phyloP scores from a whole-genome alignment of 805 yeast species.

The Metschnikowia henanensis region DNA sequence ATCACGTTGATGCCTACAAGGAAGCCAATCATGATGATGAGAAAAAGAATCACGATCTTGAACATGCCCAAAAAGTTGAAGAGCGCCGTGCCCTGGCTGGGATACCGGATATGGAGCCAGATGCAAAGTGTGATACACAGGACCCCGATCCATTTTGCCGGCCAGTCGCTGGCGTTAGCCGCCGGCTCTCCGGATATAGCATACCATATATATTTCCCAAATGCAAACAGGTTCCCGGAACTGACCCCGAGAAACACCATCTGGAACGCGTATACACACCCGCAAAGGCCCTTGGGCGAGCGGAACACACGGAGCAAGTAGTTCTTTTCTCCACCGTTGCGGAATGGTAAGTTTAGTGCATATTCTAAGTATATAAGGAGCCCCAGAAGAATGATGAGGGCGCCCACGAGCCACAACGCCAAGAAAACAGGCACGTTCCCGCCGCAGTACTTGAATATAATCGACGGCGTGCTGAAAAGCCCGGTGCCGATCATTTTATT shows the following conservation, averaged over 20 bases:
- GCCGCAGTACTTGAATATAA: slow-evolving; percentile 52
- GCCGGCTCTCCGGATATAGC: slow-evolving; percentile 30
- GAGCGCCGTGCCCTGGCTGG: slow-evolving; percentile 49
- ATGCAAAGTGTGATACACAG: slow-evolving; percentile 46
- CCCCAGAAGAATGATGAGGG: slow-evolving; percentile 38
- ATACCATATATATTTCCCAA: slow-evolving; percentile 56
- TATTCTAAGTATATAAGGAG: slow-evolving; percentile 41
- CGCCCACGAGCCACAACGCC: slow-evolving; percentile 35
- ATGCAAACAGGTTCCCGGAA: slow-evolving; percentile 63
- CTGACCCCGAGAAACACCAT: slow-evolving; percentile 61
- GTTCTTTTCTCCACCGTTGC: slow-evolving; percentile 44
- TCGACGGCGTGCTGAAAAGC: slow-evolving; percentile 65
- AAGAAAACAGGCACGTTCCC: slow-evolving; percentile 40
- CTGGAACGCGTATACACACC: slow-evolving; percentile 47
- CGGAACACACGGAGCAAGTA: slow-evolving; percentile 37
- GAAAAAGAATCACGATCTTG: slow-evolving; percentile 49
- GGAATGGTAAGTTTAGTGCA: slow-evolving; percentile 41
- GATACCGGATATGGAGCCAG: slow-evolving; percentile 48
- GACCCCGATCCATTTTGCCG: slow-evolving; percentile 50
- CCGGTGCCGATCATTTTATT: slow-evolving; percentile 79
- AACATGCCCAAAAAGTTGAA: slow-evolving; percentile 55
- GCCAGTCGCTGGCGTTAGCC: slow-evolving; percentile 23
- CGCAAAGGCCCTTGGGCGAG: slow-evolving; percentile 33
- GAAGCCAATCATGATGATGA: slow-evolving; percentile 50
- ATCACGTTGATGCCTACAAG: slow-evolving; percentile 37